Percentiles rank a stretch among this genome's conserved stretches.
Evolutionary conservation across 2,329 filamentous ascomycete species (phyloP).

Genomic region (Thyridium curvatum): DNA sequence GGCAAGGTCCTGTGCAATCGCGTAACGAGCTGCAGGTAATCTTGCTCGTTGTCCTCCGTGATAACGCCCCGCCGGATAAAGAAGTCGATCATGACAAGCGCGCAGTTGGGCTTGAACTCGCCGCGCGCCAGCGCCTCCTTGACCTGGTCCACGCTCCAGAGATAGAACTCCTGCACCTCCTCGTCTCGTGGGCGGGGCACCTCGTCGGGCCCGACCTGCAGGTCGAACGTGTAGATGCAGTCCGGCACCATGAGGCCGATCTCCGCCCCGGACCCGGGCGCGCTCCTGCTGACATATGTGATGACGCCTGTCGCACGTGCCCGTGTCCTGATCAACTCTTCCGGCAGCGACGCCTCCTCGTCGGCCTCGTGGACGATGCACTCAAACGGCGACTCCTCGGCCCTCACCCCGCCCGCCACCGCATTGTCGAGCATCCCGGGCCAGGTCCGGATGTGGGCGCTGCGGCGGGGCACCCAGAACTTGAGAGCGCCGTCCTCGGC

Average conservation of each 20-base stretch:
- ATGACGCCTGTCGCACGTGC: constrained; percentile 52
- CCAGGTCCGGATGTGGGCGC: constrained; percentile 60
- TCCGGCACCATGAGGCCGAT: constrained; percentile 57
- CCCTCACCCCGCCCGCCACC: constrained; percentile 64
- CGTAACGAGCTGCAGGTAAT: constrained; percentile 62
- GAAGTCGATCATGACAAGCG: constrained; percentile 73
- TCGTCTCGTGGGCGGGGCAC: constrained; percentile 57
- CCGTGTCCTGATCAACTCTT: constrained; percentile 45
- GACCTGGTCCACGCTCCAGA: constrained; percentile 57
- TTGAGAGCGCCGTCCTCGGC: constrained; percentile 36
- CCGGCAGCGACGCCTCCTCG: constrained; percentile 65
- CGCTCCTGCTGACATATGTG: constrained; percentile 61
- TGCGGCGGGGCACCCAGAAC: constrained; percentile 64
- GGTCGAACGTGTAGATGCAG: constrained; percentile 64
- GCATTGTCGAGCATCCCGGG: constrained; percentile 67
- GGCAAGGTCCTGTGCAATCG: constrained; percentile 38
- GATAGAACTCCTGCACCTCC: constrained; percentile 67
- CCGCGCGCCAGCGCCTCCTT: constrained; percentile 54
- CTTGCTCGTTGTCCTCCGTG: constrained; percentile 63
- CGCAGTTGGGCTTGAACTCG: constrained; percentile 83
- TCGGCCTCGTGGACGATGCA: constrained; percentile 61
- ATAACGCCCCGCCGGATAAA: constrained; percentile 71
- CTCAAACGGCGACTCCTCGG: constrained; percentile 56
- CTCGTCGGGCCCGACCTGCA: constrained; percentile 49
- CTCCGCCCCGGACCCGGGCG: constrained; percentile 57